phyloP scores from a whole-genome alignment of 1,139 yeast species.

The Scheffersomyces parashehatae region DNA sequence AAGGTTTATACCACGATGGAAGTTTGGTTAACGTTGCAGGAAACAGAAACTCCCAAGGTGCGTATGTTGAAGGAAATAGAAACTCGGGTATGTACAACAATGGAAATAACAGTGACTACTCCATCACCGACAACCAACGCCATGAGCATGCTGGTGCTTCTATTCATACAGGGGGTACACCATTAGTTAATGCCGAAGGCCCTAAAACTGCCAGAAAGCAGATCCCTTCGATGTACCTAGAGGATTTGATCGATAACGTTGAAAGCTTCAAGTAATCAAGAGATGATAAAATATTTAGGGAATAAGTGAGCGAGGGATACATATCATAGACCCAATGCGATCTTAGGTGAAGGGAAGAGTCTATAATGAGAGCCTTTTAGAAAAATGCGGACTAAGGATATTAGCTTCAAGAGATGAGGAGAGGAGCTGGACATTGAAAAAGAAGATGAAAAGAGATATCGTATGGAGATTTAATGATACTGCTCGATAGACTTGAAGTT shows the following conservation, averaged over 20 bases:
- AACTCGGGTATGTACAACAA: slow-evolving; percentile 34
- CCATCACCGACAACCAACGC: slow-evolving; percentile 12
- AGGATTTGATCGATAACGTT: slow-evolving; percentile 48
- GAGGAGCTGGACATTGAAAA: no score
- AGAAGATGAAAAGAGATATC: no score
- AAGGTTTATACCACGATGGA: slow-evolving; percentile 37
- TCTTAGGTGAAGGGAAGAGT: not conserved
- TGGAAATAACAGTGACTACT: slow-evolving; percentile 35
- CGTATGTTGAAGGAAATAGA: slow-evolving; percentile 16
- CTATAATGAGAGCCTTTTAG: not conserved
- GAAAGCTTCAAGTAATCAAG: slow-evolving; percentile 2
- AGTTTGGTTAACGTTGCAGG: slow-evolving; percentile 4
- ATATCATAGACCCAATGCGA: not conserved
- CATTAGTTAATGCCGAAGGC: slow-evolving; percentile 3
- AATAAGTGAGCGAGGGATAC: slow-evolving; percentile 1
- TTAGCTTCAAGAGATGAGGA: no score
- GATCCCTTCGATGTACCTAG: slow-evolving; percentile 59
- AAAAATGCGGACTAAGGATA: no score
- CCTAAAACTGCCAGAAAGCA: slow-evolving; percentile 28
- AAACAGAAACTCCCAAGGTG: slow-evolving; percentile 22
- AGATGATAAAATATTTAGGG: not conserved
- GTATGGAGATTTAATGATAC: no score
- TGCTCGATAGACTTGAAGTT: no score
- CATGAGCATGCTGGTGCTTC: not conserved
- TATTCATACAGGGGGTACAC: not conserved